Evolutionary conservation across 345 rosid species (phyloP).

Genomic region (Brassica napus): DNA sequence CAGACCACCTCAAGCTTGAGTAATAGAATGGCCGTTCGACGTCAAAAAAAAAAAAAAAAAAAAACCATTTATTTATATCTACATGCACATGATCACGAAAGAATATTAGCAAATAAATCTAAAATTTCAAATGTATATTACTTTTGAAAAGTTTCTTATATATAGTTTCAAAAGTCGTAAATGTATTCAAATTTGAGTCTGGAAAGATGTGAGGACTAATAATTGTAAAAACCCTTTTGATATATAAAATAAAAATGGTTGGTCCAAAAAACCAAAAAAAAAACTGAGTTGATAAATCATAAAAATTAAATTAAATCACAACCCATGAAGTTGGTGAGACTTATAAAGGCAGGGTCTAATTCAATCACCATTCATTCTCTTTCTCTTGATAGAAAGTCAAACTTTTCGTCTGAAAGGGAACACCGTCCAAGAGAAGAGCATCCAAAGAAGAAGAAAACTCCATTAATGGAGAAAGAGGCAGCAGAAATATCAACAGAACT

Average conservation of each 20-base stretch:
- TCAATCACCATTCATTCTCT: slow-evolving; percentile 16
- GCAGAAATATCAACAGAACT: slow-evolving; percentile 51
- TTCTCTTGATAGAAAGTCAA: slow-evolving; percentile 12
- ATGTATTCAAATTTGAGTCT: slow-evolving; percentile 13
- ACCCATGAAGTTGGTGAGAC: slow-evolving; percentile 35
- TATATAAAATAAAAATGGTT: background rate
- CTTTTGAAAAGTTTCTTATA: background rate
- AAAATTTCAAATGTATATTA: background rate
- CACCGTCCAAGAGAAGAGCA: slow-evolving; percentile 31
- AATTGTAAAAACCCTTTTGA: background rate
- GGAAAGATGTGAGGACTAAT: slow-evolving; percentile 29
- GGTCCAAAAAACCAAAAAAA: slow-evolving; percentile 7
- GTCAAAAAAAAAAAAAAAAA: too few species aligned
- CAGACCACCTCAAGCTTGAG: too few species aligned
- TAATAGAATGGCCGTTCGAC: too few species aligned
- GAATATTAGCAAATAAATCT: background rate
- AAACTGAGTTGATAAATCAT: slow-evolving; percentile 7
- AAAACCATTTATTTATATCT: too few species aligned
- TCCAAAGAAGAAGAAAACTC: slow-evolving; percentile 7
- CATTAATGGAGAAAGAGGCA: slow-evolving; percentile 52
- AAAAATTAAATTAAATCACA: slow-evolving; percentile 36
- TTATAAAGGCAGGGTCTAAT: slow-evolving; percentile 54
- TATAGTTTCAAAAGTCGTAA: background rate
- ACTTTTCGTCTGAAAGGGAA: slow-evolving; percentile 28
- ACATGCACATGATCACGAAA: background rate